Evolutionary conservation across 768 basidiomycete species (phyloP), one percentile per base, ranked within the genome.

Genomic region (Podaxis mareebaensis): DNA sequence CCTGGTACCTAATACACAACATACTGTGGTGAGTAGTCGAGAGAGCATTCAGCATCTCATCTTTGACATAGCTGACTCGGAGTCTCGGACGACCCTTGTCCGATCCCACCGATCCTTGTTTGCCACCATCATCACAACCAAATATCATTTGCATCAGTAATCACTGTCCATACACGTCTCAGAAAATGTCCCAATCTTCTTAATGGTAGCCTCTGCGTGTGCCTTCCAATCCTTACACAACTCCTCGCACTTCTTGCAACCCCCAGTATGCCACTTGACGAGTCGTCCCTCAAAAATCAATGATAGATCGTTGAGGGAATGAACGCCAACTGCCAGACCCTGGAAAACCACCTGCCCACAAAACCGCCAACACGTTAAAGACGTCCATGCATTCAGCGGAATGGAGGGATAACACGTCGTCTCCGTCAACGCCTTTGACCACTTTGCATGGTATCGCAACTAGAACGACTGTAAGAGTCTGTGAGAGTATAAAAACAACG

Each of bases 361-460:
- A 15, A 10, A 8, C 5, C 39, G 8, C 60, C 60, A 61, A 30
- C 60, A 61, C 0, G n/a, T 53, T 4, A 22, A 44, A 15, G 52
- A 53, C n/a, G 52, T 13, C 60, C 60, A 61, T 28, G 51, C 51
- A 20, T 40, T 20, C 7, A 22, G 20, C 1, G 60, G 51, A n/a
- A 53, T 48, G 8, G 28, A 28, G 2, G 52, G 13, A n/a, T 61
- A 61, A 2, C 22, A 40, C 7, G 26, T 53, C 20, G 44, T 30
- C 7, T 61, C 51, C 3, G 60, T 53, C n/a, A 54, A 24, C 10
- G 60, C 60, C 26, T 61, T 53, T 20, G 52, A 61, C 60, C 60
- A 61, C 28, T 22, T 22, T n/a, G 60, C 60, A 20, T 61, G 60
- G 38, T 61, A 61, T 1, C 60, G 60, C 22, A 61, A 28, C 60